phyloP scores from a whole-genome alignment of 2,329 filamentous ascomycete genomes.

The Alternaria tenuissima region DNA sequence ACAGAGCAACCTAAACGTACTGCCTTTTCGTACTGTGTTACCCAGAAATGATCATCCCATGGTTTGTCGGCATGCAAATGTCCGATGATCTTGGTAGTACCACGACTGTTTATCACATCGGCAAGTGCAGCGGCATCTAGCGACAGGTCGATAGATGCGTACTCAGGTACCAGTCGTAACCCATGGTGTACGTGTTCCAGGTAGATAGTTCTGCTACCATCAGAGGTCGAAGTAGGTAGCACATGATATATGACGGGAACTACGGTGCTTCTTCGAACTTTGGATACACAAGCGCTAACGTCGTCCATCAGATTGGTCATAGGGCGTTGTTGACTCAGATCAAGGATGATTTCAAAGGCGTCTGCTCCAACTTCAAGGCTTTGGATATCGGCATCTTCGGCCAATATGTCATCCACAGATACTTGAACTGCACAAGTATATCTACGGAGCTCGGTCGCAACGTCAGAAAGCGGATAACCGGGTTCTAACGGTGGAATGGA shows the following conservation, averaged over 20 bases:
- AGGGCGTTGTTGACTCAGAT: constrained; percentile 35
- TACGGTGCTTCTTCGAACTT: constrained; percentile 69
- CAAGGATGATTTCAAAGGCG: constrained; percentile 69
- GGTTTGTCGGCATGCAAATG: constrained; percentile 59
- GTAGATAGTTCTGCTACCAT: constrained; percentile 54
- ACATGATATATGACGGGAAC: constrained; percentile 56
- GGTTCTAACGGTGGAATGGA: constrained; percentile 66
- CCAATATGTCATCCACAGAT: constrained; percentile 64
- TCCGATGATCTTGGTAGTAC: constrained; percentile 69
- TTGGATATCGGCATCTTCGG: constrained; percentile 66
- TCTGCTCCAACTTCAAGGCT: constrained; percentile 72
- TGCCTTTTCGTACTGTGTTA: constrained; percentile 66
- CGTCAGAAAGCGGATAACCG: constrained; percentile 70
- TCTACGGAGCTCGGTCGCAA: constrained; percentile 66
- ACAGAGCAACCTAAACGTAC: constrained; percentile 67
- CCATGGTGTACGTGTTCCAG: constrained; percentile 67
- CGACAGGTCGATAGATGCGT: constrained; percentile 65
- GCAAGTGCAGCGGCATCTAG: constrained; percentile 62
- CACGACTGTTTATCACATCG: constrained; percentile 61
- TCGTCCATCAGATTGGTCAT: constrained; percentile 39
- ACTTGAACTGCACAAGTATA: constrained; percentile 75
- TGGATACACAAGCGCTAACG: constrained; percentile 67
- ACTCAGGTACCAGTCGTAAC: constrained; percentile 69
- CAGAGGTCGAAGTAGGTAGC: constrained; percentile 33
- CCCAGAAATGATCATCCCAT: constrained; percentile 67